Evolutionary conservation across 495 filamentous ascomycete genomes (phyloP).

Genomic region (Penicillium coffeae): DNA sequence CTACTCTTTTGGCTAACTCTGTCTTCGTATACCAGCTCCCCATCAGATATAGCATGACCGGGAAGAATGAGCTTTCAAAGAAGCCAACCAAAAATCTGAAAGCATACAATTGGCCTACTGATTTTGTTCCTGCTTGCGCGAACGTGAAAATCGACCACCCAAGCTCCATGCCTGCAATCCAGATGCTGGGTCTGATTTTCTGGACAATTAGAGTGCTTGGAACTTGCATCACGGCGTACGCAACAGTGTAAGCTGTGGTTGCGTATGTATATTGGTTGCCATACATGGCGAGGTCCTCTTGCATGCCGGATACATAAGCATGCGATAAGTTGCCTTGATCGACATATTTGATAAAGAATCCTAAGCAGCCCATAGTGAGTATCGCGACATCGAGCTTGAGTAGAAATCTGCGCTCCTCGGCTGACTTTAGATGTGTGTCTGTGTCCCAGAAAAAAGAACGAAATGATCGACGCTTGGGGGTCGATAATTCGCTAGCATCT

Average conservation of each 20-base stretch:
- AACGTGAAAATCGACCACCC: slow-evolving; percentile 41
- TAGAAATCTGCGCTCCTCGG: slow-evolving; percentile 28
- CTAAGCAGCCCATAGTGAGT: slow-evolving; percentile 31
- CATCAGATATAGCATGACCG: slow-evolving; percentile 12
- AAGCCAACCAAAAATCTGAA: slow-evolving; percentile 22
- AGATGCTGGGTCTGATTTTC: slow-evolving; percentile 23
- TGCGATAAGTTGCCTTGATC: too few relatives aligned
- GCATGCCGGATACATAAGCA: too few relatives aligned
- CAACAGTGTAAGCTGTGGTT: slow-evolving; percentile 11
- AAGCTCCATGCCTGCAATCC: slow-evolving; percentile 38
- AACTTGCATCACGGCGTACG: slow-evolving; percentile 18
- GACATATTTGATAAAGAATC: too few relatives aligned
- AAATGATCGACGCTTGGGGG: too few relatives aligned
- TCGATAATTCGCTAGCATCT: too few relatives aligned
- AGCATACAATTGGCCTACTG: slow-evolving; percentile 11
- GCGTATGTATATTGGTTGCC: slow-evolving; percentile 31
- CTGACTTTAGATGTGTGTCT: slow-evolving; percentile 20
- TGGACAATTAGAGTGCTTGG: slow-evolving; percentile 18
- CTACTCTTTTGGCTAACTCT: slow-evolving; percentile 17
- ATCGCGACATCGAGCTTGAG: slow-evolving; percentile 34
- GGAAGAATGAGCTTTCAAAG: slow-evolving; percentile 16
- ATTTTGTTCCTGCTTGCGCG: slow-evolving; percentile 20
- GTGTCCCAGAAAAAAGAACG: slow-evolving; percentile 24
- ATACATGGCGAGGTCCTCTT: too few relatives aligned
- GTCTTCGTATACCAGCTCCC: slow-evolving; percentile 21